phyloP scores from a whole-genome alignment of 176 grass and related monocot genomes.

The Sorghum bicolor region DNA sequence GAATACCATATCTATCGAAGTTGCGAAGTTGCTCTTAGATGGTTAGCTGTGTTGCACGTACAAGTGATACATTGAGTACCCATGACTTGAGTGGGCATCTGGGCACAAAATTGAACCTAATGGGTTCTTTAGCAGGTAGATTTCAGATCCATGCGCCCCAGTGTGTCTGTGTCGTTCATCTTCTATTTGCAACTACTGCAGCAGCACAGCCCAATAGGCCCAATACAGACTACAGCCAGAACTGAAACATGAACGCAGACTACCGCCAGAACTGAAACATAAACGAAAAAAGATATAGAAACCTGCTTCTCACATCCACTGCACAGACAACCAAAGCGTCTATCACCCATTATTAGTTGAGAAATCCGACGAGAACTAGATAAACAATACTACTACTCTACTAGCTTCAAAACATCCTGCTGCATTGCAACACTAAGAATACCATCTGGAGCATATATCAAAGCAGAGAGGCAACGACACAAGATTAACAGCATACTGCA shows the following conservation, averaged over 20 bases:
- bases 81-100: too few species aligned
- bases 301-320: not conserved
- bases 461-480: not conserved
- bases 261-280: not conserved
- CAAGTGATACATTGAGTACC: too few species aligned
- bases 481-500: slow-evolving; percentile 21
- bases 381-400: not conserved
- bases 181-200: too few species aligned
- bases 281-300: not conserved
- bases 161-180: too few species aligned
- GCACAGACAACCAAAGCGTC: not conserved
- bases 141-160: too few species aligned
- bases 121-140: too few species aligned
- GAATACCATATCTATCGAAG: too few species aligned
- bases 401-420: not conserved
- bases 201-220: not conserved
- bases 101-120: too few species aligned
- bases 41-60: too few species aligned
- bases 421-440: not conserved
- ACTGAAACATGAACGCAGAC: not conserved
- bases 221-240: too few species aligned
- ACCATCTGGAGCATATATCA: not conserved
- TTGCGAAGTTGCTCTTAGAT: too few species aligned
- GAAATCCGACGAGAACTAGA: not conserved
- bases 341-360: not conserved